Evolutionary conservation across 345 rosid species (phyloP), one percentile per base, ranked within the genome.

Genomic region (Excoecaria cochinchinensis): DNA sequence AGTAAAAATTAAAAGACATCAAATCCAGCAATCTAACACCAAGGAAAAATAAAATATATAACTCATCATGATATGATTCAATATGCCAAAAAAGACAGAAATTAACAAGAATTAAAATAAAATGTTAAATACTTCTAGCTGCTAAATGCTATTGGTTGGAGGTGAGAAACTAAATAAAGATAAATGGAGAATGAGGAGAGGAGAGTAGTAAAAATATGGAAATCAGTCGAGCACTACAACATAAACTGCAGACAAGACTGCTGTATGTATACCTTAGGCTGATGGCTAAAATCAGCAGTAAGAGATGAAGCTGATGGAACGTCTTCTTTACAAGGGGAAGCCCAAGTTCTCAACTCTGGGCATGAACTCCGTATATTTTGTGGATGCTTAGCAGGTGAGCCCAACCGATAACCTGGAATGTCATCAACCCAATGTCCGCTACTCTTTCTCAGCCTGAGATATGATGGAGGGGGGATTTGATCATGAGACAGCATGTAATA

Each of bases 401-500:
- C 81, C 7, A 68, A 73, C 84, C 81, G 72, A 31, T 87, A 76
- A 58, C 78, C 77, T 75, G 82, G 82, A 65, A 78, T 73, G 62
- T 81, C 80, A 83, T 82, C 84, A 79, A 74, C 76, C 88, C 86
- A 79, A 59, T 78, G 84, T 57, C 85, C 89, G 69, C 81, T 79
- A 83, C 84, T 84, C 74, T 74, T 83, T 74, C 86, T 80, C 67
- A 82, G 76, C 74, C 64, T 82, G 53, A 63, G 53, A 86, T 66
- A 77, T 71, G 84, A 77, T 13, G 85, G 81, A 57, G 89, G 84
- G 16, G 86, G 84, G 16, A 85, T 71, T 55, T 78, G 82, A 79
- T 88, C 87, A 62, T 84, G 85, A 79, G 92, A 83, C 77, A 85
- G 79, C 58, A 83, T 80, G 80, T 85, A 87, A 78, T 88, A 88